phyloP scores from a whole-genome alignment of 2,329 filamentous ascomycete species.

The Coniochaeta sp. region DNA sequence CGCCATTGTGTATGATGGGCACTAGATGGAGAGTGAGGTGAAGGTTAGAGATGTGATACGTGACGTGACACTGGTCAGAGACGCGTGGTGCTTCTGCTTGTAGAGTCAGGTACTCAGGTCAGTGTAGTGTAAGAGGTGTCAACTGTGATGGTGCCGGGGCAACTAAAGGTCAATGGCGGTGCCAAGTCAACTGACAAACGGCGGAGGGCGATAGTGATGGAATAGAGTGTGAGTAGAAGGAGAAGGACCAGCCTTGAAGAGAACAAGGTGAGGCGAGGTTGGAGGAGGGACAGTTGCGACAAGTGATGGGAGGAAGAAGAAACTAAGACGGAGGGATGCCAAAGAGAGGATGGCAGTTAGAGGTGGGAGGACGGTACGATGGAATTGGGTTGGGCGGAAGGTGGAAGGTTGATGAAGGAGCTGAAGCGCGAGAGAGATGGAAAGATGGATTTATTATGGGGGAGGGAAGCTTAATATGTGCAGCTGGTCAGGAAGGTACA shows the following conservation, averaged over 20 bases:
- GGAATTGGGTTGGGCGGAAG: not conserved
- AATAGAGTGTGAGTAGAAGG: not conserved
- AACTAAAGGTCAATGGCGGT: not conserved
- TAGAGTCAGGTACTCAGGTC: not conserved
- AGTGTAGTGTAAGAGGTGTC: not conserved
- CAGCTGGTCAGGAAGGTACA: not conserved
- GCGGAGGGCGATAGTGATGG: not conserved
- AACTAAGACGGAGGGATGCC: too few relatives aligned
- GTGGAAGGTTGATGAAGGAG: not conserved
- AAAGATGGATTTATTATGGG: not conserved
- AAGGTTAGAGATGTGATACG: constrained; percentile 13
- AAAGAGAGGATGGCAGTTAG: too few relatives aligned
- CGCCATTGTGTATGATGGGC: constrained; percentile 29
- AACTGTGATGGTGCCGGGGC: not conserved
- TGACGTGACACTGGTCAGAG: constrained; percentile 15
- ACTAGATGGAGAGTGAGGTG: constrained; percentile 16
- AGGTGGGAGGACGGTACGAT: not conserved
- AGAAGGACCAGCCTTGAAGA: not conserved
- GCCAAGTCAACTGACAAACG: constrained; percentile 3
- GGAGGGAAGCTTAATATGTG: not conserved
- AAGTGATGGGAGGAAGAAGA: not conserved
- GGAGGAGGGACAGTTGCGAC: not conserved
- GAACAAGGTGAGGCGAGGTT: not conserved
- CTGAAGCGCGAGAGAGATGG: not conserved
- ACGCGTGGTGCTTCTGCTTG: constrained; percentile 7